Conservation (phyloP, 805 yeast genomes). For the Metschnikowia rubicola region DNA sequence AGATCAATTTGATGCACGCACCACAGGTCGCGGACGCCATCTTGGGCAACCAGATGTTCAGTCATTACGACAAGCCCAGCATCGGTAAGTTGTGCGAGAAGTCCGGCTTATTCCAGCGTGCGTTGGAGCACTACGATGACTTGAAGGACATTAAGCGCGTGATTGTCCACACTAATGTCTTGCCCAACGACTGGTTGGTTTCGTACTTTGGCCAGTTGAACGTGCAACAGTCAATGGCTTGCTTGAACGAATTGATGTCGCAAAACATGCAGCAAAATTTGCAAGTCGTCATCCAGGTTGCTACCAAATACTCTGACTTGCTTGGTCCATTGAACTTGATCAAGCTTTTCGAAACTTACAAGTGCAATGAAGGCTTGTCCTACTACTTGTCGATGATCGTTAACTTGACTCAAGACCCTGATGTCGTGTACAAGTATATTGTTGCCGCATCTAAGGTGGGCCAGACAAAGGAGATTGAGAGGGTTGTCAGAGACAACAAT, state of each 20-base stretch:
- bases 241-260: slow-evolving; percentile 82
- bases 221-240: slow-evolving; percentile 87
- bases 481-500: slow-evolving; percentile 90
- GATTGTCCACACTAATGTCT: slow-evolving; percentile 76
- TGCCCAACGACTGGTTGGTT: slow-evolving; percentile 93
- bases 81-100: slow-evolving; percentile 91
- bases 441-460: slow-evolving; percentile 90
- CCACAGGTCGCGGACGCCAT: slow-evolving; percentile 99
- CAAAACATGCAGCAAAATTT: slow-evolving; percentile 77
- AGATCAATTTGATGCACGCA: slow-evolving; percentile 88
- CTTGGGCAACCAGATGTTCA: slow-evolving; percentile 90
- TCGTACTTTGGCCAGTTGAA: slow-evolving; percentile 88
- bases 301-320: slow-evolving; percentile 92
- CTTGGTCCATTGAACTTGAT: slow-evolving; percentile 83
- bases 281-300: slow-evolving; percentile 93
- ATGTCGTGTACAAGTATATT: slow-evolving; percentile 93
- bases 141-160: slow-evolving; percentile 94
- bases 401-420: slow-evolving; percentile 88
- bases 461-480: slow-evolving; percentile 90
- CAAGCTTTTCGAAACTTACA: slow-evolving; percentile 89
- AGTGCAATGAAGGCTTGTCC: slow-evolving; percentile 89
- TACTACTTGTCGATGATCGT: slow-evolving; percentile 92
- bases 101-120: slow-evolving; percentile 94
- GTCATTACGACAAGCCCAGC: slow-evolving; percentile 90
- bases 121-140: slow-evolving; percentile 93